A percentile compares a stretch with the other conserved stretches of the same genome.
Conservation (phyloP, 164 flowering plant genomes). For the Vitis labrusca region DNA sequence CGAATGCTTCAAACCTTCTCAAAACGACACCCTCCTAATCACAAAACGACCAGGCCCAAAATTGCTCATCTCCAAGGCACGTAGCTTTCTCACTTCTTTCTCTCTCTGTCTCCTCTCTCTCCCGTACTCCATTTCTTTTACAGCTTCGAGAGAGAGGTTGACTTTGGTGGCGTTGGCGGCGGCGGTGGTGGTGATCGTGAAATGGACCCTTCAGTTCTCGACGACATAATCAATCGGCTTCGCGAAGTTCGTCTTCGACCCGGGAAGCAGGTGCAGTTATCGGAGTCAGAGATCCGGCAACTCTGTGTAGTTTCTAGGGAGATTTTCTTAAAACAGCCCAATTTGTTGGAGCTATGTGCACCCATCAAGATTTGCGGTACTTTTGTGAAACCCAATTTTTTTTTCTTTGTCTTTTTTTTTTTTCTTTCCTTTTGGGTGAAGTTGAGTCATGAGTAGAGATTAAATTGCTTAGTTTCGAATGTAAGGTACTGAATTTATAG, state of each 20-base stretch:
- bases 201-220: conserved; percentile 59
- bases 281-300: conserved; percentile 76
- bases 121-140: neutral
- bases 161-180: conserved; percentile 1
- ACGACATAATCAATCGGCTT: conserved; percentile 58
- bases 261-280: conserved; percentile 78
- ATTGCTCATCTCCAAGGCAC: neutral
- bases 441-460: too few species aligned
- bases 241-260: conserved; percentile 58
- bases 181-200: neutral
- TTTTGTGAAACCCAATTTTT: neutral
- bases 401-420: too few species aligned
- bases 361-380: conserved; percentile 88
- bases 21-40: neutral
- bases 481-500: too few species aligned
- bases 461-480: too few species aligned
- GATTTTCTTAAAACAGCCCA: conserved; percentile 70
- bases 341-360: conserved; percentile 75
- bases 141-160: conserved; percentile 10
- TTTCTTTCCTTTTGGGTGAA: too few species aligned
- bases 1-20: too few species aligned
- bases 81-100: conserved; percentile 1
- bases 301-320: conserved; percentile 60
- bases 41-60: conserved; percentile 1
- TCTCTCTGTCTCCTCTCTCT: conserved; percentile 2